Evolutionary conservation across 805 yeast species (phyloP).

Genomic region (Metschnikowia similis): DNA sequence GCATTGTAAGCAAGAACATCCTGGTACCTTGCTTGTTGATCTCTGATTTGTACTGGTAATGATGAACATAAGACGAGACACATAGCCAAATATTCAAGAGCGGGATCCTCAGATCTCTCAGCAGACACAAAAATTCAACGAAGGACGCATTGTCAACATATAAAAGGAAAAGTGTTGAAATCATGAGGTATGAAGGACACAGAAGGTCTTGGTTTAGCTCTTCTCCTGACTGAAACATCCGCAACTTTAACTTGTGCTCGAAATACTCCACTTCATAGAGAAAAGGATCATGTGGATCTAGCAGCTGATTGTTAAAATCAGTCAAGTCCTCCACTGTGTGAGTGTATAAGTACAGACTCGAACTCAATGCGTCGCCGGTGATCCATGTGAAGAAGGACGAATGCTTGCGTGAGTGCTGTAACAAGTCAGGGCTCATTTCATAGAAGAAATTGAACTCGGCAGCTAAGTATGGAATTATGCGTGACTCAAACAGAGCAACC

Average conservation of each 20-base stretch:
- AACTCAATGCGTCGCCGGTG: constrained; percentile 13
- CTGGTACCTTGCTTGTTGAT: constrained; percentile 23
- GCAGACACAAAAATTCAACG: constrained; percentile 2
- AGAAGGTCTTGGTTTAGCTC: not conserved
- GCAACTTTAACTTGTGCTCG: constrained; percentile 11
- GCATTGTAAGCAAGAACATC: constrained; percentile 23
- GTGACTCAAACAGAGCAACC: constrained; percentile 7
- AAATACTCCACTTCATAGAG: constrained; percentile 17
- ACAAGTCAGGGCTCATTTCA: constrained; percentile 16
- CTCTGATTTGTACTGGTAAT: constrained; percentile 32
- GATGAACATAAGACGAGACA: constrained; percentile 34
- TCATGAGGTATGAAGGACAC: constrained; percentile 12
- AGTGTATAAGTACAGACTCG: constrained; percentile 13
- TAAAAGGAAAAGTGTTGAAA: constrained; percentile 8
- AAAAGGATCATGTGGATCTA: constrained; percentile 16
- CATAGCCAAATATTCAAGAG: constrained; percentile 32
- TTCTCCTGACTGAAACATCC: not conserved
- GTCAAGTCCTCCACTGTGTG: constrained; percentile 18
- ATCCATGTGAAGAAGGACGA: constrained; percentile 17
- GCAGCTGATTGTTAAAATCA: constrained; percentile 9
- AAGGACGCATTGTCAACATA: constrained; percentile 11
- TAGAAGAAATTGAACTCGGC: constrained; percentile 22
- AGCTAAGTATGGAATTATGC: constrained; percentile 22
- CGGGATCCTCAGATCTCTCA: not conserved
- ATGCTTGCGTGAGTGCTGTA: constrained; percentile 9